Percentiles rank a stretch among this genome's conserved stretches.
These are phyloP conservation scores for Fusarium napiforme DNA, from an alignment of 2,329 filamentous ascomycete genomes.

Conservation along the genomic window DNA sequence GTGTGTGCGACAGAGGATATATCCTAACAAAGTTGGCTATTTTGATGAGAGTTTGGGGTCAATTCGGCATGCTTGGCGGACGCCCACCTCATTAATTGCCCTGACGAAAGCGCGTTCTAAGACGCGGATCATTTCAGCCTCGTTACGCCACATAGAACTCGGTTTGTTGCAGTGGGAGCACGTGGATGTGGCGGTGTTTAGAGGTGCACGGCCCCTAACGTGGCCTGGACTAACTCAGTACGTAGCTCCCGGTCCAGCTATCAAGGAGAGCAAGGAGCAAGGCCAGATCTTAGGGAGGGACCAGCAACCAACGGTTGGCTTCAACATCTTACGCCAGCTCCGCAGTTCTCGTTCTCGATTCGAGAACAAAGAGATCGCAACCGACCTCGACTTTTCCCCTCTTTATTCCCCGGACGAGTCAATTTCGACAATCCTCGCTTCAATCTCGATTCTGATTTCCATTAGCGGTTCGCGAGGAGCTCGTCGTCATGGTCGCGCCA, in stretches of 20 bases:
- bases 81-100: slow-evolving; percentile 28
- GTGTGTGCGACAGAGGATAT: slow-evolving; percentile 11
- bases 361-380: slow-evolving; percentile 21
- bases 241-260: slow-evolving; percentile 37
- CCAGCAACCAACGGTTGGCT: slow-evolving; percentile 37
- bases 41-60: slow-evolving; percentile 20
- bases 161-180: slow-evolving; percentile 8
- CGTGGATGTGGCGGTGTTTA: slow-evolving; percentile 44
- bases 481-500: slow-evolving; percentile 73
- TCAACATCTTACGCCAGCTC: slow-evolving; percentile 36
- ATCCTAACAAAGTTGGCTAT: slow-evolving; percentile 6
- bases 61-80: slow-evolving; percentile 29
- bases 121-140: slow-evolving; percentile 42
- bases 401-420: slow-evolving; percentile 1
- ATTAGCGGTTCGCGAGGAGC: slow-evolving; percentile 26
- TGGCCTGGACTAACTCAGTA: slow-evolving; percentile 34
- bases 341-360: slow-evolving; percentile 19
- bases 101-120: slow-evolving; percentile 38
- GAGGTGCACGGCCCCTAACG: slow-evolving; percentile 29
- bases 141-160: slow-evolving; percentile 34
- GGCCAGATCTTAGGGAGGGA: slow-evolving; percentile 47
- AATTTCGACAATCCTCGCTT: slow-evolving; percentile 1
- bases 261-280: slow-evolving; percentile 35
- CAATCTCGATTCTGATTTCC: neutral
- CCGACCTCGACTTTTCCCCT: slow-evolving; percentile 1